phyloP scores from a whole-genome alignment of 1,284 basidiomycete genomes.

The Earliella scabrosa region DNA sequence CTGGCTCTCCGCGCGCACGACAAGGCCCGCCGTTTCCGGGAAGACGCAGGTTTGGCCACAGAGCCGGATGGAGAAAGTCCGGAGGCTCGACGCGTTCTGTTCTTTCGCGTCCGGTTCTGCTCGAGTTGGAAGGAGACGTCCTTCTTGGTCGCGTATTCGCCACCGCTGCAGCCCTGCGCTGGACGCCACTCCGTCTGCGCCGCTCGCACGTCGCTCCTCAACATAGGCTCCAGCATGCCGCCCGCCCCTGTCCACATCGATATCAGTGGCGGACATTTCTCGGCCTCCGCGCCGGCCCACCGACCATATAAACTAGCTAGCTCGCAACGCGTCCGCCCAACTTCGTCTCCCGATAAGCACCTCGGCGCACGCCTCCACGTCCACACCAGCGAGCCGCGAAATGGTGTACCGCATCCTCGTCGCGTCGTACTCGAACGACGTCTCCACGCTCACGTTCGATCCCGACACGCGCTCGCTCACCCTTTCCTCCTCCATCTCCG shows the following conservation, averaged over 20 bases:
- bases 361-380: too few species aligned
- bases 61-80: slow-evolving; percentile 18
- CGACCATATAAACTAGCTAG: slow-evolving; percentile 26
- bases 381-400: not conserved
- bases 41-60: not conserved
- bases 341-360: slow-evolving; percentile 25
- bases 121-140: slow-evolving; percentile 23
- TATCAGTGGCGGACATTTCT: slow-evolving; percentile 31
- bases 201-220: not conserved
- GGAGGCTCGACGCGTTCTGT: slow-evolving; percentile 6
- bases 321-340: not conserved
- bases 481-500: slow-evolving; percentile 46
- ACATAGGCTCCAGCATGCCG: not conserved
- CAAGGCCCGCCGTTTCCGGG: not conserved
- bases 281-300: slow-evolving; percentile 20
- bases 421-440: slow-evolving; percentile 64
- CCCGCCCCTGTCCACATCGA: slow-evolving; percentile 20
- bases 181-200: slow-evolving; percentile 6
- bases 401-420: slow-evolving; percentile 57
- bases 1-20: not conserved
- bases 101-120: slow-evolving; percentile 14
- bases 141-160: too few species aligned
- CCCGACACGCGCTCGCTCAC: slow-evolving; percentile 43
- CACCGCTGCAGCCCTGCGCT: not conserved
- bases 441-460: slow-evolving; percentile 54